Evolutionary conservation across 1,139 yeast genomes (phyloP).

Genomic region (Eremothecium coryli): DNA sequence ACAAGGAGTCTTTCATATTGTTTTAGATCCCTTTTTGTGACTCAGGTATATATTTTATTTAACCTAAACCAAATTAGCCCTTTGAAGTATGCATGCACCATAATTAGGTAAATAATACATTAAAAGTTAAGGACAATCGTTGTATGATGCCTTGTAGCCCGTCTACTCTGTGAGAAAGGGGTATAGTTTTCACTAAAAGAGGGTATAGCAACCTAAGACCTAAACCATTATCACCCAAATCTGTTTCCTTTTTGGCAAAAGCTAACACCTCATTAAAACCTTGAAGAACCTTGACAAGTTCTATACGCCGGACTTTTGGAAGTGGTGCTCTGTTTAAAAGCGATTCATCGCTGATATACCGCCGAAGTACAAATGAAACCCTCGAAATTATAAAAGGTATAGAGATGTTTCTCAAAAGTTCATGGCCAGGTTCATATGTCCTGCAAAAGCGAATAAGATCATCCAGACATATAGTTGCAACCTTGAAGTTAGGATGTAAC

Average conservation of each 20-base stretch:
- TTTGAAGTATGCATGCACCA: no score
- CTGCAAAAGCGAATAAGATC: constrained; percentile 36
- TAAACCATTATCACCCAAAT: constrained; percentile 12
- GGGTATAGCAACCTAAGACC: constrained; percentile 31
- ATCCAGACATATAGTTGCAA: constrained; percentile 41
- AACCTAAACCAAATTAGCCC: no score
- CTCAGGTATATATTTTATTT: no score
- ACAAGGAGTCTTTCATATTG: no score
- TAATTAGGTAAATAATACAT: constrained; percentile 9
- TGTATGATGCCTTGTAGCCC: constrained; percentile 26
- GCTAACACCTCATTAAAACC: constrained; percentile 31
- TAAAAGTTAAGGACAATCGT: constrained; percentile 24
- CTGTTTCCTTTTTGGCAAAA: constrained; percentile 9
- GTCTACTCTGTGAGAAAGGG: constrained; percentile 28
- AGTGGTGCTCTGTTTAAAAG: constrained; percentile 46
- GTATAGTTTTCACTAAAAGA: constrained; percentile 33
- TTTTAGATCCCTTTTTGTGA: no score
- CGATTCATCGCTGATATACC: constrained; percentile 44
- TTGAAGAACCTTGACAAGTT: constrained; percentile 33
- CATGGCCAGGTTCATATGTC: constrained; percentile 13
- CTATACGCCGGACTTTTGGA: constrained; percentile 43
- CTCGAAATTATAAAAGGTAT: constrained; percentile 41
- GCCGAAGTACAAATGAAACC: constrained; percentile 41
- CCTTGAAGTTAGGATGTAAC: constrained; percentile 32
- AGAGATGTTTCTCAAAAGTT: constrained; percentile 17